phyloP scores from a whole-genome alignment of 768 basidiomycete species.

The Agrocybe praecox region DNA sequence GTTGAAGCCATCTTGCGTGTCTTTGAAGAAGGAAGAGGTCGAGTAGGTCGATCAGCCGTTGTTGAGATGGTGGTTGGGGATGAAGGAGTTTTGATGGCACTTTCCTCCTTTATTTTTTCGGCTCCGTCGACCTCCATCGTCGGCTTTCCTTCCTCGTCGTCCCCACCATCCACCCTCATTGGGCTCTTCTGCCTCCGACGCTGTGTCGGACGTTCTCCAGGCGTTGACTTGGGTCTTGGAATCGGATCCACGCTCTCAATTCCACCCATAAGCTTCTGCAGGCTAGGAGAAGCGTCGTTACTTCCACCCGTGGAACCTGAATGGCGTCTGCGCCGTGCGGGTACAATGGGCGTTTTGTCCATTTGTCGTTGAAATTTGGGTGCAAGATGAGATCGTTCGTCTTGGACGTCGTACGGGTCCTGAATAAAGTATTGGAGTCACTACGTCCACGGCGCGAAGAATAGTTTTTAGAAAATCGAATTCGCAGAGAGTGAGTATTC shows the following conservation, averaged over 20 bases:
- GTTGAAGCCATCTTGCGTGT: constrained; percentile 51
- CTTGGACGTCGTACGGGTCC: no score
- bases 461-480: no score
- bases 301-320: constrained; percentile 53
- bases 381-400: no score
- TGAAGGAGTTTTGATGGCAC: constrained; percentile 20
- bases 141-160: constrained; percentile 23
- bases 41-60: constrained; percentile 54
- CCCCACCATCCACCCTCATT: constrained; percentile 32
- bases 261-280: constrained; percentile 17
- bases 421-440: no score
- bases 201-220: constrained; percentile 58
- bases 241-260: constrained; percentile 45
- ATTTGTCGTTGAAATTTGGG: neutral
- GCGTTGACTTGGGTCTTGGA: constrained; percentile 76
- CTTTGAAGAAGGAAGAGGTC: constrained; percentile 61
- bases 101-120: constrained; percentile 5
- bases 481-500: no score
- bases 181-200: constrained; percentile 50
- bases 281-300: constrained; percentile 20
- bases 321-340: constrained; percentile 62
- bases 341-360: constrained; percentile 28
- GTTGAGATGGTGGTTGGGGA: constrained; percentile 19
- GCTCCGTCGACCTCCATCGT: constrained; percentile 25
- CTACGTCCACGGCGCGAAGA: no score